A percentile compares a stretch with the other conserved stretches of the same genome.
These are phyloP conservation scores for Kwoniella bestiolae DNA, from an alignment of 768 basidiomycete species.

Conservation along the genomic window DNA sequence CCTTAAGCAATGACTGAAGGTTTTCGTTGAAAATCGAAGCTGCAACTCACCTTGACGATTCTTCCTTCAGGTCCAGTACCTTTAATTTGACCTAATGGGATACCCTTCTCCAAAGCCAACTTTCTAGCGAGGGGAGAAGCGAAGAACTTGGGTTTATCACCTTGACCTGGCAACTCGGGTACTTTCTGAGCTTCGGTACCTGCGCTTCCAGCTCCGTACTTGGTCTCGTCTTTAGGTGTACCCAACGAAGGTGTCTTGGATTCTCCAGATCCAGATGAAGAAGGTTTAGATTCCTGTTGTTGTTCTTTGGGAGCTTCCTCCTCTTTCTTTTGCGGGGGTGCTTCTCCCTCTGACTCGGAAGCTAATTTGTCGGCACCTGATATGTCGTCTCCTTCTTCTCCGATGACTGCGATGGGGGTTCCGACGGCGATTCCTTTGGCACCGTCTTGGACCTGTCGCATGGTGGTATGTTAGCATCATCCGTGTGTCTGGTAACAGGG, in stretches of 20 bases:
- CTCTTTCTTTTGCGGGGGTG: slow-evolving; percentile 55
- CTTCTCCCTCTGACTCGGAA: slow-evolving; percentile 61
- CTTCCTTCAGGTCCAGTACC: slow-evolving; percentile 93
- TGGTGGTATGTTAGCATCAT: neutral
- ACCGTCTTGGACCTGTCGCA: slow-evolving; percentile 73
- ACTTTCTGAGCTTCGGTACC: slow-evolving; percentile 44
- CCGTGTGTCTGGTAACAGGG: no score
- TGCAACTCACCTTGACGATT: slow-evolving; percentile 72
- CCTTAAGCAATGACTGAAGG: no score
- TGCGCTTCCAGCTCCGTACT: slow-evolving; percentile 47
- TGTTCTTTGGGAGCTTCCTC: slow-evolving; percentile 59
- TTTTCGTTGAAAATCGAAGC: neutral
- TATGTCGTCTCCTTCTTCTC: slow-evolving; percentile 93
- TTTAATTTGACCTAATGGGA: slow-evolving; percentile 86
- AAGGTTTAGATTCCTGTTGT: slow-evolving; percentile 62
- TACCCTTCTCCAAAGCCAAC: slow-evolving; percentile 89
- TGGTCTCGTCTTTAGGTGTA: slow-evolving; percentile 67
- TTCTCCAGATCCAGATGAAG: slow-evolving; percentile 60
- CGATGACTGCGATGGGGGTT: slow-evolving; percentile 84
- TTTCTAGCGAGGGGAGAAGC: slow-evolving; percentile 96
- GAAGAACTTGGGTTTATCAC: slow-evolving; percentile 65
- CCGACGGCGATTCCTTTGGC: slow-evolving; percentile 87
- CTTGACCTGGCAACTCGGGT: slow-evolving; percentile 38
- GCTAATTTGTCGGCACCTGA: slow-evolving; percentile 78
- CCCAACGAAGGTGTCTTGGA: slow-evolving; percentile 43